Evolutionary conservation across 805 yeast species (phyloP), one percentile per base, ranked within the genome.

Genomic region (Tetrapisispora phaffii): DNA sequence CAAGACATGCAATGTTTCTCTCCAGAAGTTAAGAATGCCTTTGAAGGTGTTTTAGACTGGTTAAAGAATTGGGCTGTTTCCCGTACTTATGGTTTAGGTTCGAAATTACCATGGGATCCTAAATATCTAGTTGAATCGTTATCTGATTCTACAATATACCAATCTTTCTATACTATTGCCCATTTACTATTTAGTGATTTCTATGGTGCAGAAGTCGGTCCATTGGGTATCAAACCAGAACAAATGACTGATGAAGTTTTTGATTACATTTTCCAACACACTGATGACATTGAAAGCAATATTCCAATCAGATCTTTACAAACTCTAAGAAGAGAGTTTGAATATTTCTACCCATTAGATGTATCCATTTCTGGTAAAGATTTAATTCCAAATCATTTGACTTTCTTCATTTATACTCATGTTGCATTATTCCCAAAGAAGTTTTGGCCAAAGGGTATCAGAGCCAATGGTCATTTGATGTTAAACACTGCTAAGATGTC

Each of bases 401-500:
- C 97, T 16, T 93, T 93, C 77, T 88, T 83, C 77, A 79, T 93
- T 61, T 93, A 93, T 70, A 74, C 85, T 44, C 95, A 90, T 63
- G 88, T 85, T 55, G 97, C 97, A 15, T 66, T 93, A 46, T 93
- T 93, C 83, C 93, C 93, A 44, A 82, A 80, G 72, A 73, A 75
- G 57, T 78, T 76, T 73, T 93, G 97, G 97, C 98, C 97, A 50
- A 75, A 68, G 56, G 96, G 97, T 65, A 76, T 93, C 52, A 82
- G 98, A 69, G 85, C 85, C 51, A 93, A 93, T 59, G 98, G 98
- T 54, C 98, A 93, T 65, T 77, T 93, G 70, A 68, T 93, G 74
- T 77, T 93, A 66, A 93, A 93, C 72, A 90, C 93, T 64, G 93
- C 90, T 57, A 93, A 93, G 76, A 93, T 93, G 98, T 82, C 97